Evolutionary conservation across 2,329 filamentous ascomycete genomes (phyloP).

Genomic region (Ceratocystiopsis minuta): DNA sequence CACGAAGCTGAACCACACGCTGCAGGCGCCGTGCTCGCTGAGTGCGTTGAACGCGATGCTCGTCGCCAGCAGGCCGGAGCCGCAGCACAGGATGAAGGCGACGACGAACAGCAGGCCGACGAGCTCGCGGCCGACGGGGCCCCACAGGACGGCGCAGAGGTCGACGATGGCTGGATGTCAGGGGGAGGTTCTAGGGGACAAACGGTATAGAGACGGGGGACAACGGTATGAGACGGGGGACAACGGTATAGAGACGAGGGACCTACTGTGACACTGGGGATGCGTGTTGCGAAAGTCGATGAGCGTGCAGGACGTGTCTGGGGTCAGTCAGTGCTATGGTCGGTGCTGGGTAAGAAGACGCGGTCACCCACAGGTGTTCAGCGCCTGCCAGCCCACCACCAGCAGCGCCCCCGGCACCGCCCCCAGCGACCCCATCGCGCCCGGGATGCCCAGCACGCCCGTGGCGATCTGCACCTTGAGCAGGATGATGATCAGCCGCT

Average conservation of each 20-base stretch:
- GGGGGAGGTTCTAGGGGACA: neutral
- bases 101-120: constrained; percentile 33
- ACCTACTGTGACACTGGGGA: constrained; percentile 18
- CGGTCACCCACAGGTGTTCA: constrained; percentile 21
- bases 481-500: constrained; percentile 27
- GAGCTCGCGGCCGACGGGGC: constrained; percentile 31
- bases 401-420: constrained; percentile 73
- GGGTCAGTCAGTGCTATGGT: too few relatives aligned
- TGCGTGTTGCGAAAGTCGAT: too few relatives aligned
- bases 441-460: constrained; percentile 41
- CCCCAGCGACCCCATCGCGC: constrained; percentile 63
- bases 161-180: constrained; percentile 21
- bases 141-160: constrained; percentile 37
- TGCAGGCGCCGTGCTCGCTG: constrained; percentile 17
- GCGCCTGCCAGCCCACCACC: constrained; percentile 39
- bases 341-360: constrained; percentile 18
- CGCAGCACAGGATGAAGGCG: constrained; percentile 28
- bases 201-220: too few relatives aligned
- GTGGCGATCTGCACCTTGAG: constrained; percentile 26
- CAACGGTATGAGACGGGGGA: neutral
- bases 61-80: constrained; percentile 39
- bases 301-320: too few relatives aligned
- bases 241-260: neutral
- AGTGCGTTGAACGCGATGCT: constrained; percentile 42
- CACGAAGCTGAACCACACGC: constrained; percentile 32